Evolutionary conservation across 805 yeast species (phyloP).

Genomic region (Candida parachauliodes): DNA sequence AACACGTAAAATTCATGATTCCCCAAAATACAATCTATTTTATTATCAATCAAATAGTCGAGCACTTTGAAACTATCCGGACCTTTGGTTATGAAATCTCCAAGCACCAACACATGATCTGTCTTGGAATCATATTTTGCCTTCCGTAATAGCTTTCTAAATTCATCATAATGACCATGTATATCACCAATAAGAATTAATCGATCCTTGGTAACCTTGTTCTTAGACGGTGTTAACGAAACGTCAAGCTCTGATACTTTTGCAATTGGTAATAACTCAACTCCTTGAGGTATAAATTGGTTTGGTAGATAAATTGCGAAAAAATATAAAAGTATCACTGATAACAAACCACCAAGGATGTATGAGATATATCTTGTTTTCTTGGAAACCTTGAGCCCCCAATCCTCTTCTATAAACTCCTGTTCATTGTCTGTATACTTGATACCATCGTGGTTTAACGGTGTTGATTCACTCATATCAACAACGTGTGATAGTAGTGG

Average conservation of each 20-base stretch:
- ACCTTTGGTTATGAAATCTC: slow-evolving; percentile 87
- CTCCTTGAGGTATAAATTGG: slow-evolving; percentile 31
- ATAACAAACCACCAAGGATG: slow-evolving; percentile 12
- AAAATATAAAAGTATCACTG: slow-evolving; percentile 20
- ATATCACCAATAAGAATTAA: slow-evolving; percentile 79
- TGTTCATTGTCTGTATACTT: background rate
- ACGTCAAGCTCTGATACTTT: slow-evolving; percentile 23
- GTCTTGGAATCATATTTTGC: slow-evolving; percentile 40
- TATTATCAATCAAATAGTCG: slow-evolving; percentile 55
- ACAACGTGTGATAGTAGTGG: too few species aligned
- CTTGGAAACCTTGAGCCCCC: slow-evolving; percentile 8
- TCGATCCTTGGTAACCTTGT: slow-evolving; percentile 32
- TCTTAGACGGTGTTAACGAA: slow-evolving; percentile 19
- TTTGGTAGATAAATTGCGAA: slow-evolving; percentile 32
- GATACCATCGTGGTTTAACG: background rate
- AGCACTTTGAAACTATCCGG: slow-evolving; percentile 67
- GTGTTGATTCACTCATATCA: slow-evolving; percentile 1
- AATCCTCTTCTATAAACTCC: slow-evolving; percentile 7
- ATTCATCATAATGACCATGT: slow-evolving; percentile 69
- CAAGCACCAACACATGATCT: slow-evolving; percentile 68
- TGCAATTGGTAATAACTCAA: slow-evolving; percentile 21
- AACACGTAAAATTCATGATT: slow-evolving; percentile 81
- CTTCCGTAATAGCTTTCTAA: slow-evolving; percentile 51
- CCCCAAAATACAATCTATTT: slow-evolving; percentile 76
- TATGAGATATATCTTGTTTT: slow-evolving; percentile 14